Evolutionary conservation across 2,329 filamentous ascomycete species (phyloP).

Genomic region (Penicillium sp.): DNA sequence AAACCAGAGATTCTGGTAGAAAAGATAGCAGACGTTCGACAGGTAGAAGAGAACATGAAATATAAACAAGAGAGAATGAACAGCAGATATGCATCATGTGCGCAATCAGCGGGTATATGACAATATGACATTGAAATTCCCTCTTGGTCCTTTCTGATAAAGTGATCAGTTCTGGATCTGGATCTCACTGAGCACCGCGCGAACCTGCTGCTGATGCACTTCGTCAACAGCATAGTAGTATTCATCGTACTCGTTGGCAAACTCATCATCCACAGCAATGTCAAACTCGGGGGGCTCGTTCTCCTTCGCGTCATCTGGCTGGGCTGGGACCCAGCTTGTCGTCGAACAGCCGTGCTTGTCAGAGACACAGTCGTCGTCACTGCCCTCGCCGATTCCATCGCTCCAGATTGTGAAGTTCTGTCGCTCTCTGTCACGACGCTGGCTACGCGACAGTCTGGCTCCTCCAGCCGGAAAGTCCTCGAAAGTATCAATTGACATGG

Average conservation of each 20-base stretch:
- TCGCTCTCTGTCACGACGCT: background rate
- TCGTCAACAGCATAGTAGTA: background rate
- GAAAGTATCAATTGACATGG: background rate
- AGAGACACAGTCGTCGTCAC: background rate
- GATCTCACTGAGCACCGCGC: background rate
- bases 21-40: background rate
- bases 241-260: background rate
- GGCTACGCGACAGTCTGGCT: background rate
- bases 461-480: background rate
- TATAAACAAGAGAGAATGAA: background rate
- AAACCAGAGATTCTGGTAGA: background rate
- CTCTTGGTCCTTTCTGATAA: background rate
- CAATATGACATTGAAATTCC: background rate
- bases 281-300: background rate
- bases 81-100: background rate
- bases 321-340: background rate
- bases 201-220: background rate
- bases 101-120: background rate
- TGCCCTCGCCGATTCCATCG: background rate
- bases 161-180: background rate
- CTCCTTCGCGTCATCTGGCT: conserved; percentile 1
- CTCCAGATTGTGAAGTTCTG: background rate
- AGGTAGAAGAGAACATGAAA: background rate
- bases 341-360: background rate
- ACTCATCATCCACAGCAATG: background rate